These are phyloP conservation scores for Striga asiatica DNA, from an alignment of 257 asterid genomes.

Conservation along the genomic window DNA sequence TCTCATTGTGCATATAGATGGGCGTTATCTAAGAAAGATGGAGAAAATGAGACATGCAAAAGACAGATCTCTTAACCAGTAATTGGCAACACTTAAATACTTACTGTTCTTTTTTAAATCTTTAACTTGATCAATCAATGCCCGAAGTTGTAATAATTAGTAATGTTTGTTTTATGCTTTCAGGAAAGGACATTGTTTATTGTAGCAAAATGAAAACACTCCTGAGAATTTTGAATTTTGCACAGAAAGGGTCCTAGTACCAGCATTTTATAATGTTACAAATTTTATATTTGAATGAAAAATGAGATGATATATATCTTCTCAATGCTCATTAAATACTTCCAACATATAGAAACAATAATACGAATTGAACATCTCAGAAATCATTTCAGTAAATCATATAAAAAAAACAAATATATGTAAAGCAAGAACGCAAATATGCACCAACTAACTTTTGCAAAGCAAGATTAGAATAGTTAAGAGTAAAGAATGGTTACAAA, in stretches of 20 bases:
- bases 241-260: not conserved
- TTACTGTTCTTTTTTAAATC: not conserved
- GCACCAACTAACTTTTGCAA: not conserved
- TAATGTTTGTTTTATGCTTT: not conserved
- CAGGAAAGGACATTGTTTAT: not conserved
- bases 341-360: not conserved
- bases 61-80: not conserved
- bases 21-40: not conserved
- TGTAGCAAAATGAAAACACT: not conserved
- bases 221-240: not conserved
- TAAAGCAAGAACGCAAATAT: not conserved
- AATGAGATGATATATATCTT: not conserved
- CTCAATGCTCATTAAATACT: not conserved
- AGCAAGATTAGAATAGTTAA: not conserved
- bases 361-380: not conserved
- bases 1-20: not conserved
- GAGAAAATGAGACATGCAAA: not conserved
- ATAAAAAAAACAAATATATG: not conserved
- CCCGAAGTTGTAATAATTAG: not conserved
- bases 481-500: slow-evolving; percentile 21
- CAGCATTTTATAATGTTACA: not conserved
- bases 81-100: slow-evolving; percentile 1
- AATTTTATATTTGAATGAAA: not conserved
- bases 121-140: not conserved
- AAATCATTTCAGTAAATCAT: not conserved